Evolutionary conservation across 805 yeast species (phyloP).

Genomic region (baker's yeast (Saccharomyces cerevisiae)): DNA sequence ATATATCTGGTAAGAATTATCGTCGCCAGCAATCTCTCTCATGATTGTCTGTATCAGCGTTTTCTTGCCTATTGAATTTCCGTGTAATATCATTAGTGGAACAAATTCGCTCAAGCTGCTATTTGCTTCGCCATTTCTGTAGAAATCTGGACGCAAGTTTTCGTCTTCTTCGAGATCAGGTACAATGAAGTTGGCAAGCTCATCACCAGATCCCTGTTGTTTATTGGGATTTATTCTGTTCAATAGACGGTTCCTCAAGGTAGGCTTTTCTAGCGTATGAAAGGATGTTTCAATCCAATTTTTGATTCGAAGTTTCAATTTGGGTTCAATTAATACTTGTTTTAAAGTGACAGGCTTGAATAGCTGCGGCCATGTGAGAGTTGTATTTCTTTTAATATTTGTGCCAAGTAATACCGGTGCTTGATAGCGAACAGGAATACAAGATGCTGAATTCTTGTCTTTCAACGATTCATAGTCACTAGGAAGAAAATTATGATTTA

Average conservation of each 20-base stretch:
- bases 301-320: constrained; percentile 14
- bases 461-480: not conserved
- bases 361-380: constrained; percentile 23
- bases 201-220: constrained; percentile 16
- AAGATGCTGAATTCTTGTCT: not conserved
- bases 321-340: constrained; percentile 27
- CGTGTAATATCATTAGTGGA: constrained; percentile 60
- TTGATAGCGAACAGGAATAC: not conserved
- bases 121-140: not conserved
- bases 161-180: constrained; percentile 24
- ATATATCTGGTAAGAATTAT: constrained; percentile 43
- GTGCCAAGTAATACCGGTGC: not conserved
- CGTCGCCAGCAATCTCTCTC: constrained; percentile 43
- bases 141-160: not conserved
- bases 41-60: constrained; percentile 62
- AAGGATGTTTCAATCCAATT: constrained; percentile 32
- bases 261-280: constrained; percentile 26
- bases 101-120: constrained; percentile 34
- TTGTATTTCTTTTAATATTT: not conserved
- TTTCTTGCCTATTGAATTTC: constrained; percentile 75
- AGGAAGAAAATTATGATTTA: not conserved
- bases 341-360: constrained; percentile 26
- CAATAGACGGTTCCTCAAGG: constrained; percentile 30
- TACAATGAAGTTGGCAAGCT: constrained; percentile 30
- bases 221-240: constrained; percentile 15